These are phyloP conservation scores for Penicillium sumatraense DNA, from an alignment of 2,329 filamentous ascomycete species.

Conservation along the genomic window DNA sequence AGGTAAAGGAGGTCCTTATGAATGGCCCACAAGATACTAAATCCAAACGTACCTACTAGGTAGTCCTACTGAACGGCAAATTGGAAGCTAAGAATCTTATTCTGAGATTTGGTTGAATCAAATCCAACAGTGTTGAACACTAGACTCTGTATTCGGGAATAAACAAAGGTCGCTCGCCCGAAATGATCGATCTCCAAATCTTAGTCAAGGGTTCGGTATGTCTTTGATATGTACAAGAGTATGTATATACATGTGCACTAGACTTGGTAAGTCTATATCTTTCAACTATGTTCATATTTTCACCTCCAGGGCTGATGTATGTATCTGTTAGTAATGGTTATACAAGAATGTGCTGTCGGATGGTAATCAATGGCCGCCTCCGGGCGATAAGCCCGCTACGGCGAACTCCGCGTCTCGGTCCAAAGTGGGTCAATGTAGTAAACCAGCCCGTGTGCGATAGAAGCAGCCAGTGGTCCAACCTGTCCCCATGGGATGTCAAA, in stretches of 20 bases:
- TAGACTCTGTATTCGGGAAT: no score
- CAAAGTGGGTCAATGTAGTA: constrained; percentile 36
- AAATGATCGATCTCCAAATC: background rate
- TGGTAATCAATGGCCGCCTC: constrained; percentile 12
- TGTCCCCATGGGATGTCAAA: no score
- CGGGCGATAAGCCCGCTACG: constrained; percentile 14
- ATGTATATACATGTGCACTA: background rate
- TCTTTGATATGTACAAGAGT: background rate
- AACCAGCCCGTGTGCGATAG: constrained; percentile 35
- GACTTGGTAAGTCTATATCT: background rate
- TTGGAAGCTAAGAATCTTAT: no score
- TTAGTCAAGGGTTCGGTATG: background rate
- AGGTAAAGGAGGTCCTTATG: no score
- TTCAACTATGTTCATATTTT: constrained; percentile 3
- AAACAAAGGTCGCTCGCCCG: no score
- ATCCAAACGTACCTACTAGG: no score
- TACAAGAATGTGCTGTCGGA: constrained; percentile 1
- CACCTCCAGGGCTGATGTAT: background rate
- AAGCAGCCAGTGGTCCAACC: constrained; percentile 36
- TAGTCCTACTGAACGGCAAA: no score
- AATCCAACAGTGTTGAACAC: no score
- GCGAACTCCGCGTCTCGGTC: constrained; percentile 21
- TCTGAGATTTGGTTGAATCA: no score
- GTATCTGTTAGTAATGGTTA: background rate
- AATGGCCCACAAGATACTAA: no score